Percentiles rank a stretch among this genome's conserved stretches.
Conservation (phyloP, 2,329 filamentous ascomycete genomes). For the Chalaropsis ovoidea region DNA sequence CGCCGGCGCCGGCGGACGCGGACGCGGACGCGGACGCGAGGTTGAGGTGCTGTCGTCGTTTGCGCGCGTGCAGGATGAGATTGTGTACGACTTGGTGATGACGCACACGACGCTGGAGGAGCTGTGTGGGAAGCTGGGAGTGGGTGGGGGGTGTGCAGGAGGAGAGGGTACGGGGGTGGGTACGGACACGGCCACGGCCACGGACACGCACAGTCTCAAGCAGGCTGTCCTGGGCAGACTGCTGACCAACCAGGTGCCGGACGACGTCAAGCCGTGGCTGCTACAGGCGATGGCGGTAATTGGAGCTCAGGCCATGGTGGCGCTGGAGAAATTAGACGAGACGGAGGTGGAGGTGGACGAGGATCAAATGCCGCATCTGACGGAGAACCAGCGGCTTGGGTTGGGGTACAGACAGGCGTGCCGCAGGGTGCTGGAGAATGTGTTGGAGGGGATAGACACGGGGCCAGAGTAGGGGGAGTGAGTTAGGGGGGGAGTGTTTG, state of each 20-base stretch:
- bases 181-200: neutral
- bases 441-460: slow-evolving; percentile 34
- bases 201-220: neutral
- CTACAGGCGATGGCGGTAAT: slow-evolving; percentile 36
- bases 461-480: slow-evolving; percentile 19
- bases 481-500: neutral
- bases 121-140: slow-evolving; percentile 7
- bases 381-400: slow-evolving; percentile 41
- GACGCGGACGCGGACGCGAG: too few relatives aligned
- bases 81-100: slow-evolving; percentile 43
- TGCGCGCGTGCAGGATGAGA: slow-evolving; percentile 43
- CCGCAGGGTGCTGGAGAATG: slow-evolving; percentile 39
- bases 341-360: slow-evolving; percentile 39
- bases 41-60: slow-evolving; percentile 34
- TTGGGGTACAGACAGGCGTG: slow-evolving; percentile 42
- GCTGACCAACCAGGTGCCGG: slow-evolving; percentile 27
- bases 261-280: slow-evolving; percentile 30
- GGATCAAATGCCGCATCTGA: slow-evolving; percentile 34
- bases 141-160: neutral
- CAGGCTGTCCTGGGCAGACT: slow-evolving; percentile 26
- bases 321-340: slow-evolving; percentile 39
- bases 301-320: slow-evolving; percentile 37
- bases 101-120: slow-evolving; percentile 30
- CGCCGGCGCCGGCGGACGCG: slow-evolving; percentile 30
- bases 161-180: neutral